These are phyloP conservation scores for Buddleja alternifolia DNA, from an alignment of 257 asterid species.

Conservation along the genomic window DNA sequence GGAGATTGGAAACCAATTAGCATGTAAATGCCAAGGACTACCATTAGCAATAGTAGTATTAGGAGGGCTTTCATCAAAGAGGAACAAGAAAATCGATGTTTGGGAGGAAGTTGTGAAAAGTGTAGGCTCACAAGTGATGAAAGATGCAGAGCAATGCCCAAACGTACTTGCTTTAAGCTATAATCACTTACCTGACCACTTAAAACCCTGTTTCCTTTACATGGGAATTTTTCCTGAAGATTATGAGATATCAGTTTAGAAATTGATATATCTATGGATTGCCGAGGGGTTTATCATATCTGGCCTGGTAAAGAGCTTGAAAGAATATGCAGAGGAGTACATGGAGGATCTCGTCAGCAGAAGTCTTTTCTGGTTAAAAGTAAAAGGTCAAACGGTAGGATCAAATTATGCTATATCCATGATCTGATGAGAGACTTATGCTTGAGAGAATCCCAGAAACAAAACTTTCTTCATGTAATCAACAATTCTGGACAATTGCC, in stretches of 20 bases:
- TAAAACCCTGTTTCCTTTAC: too few species aligned
- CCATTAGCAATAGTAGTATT: conserved; percentile 33
- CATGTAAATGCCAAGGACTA: conserved; percentile 35
- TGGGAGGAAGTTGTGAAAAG: conserved; percentile 27
- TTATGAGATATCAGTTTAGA: conserved; percentile 18
- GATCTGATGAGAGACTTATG: conserved; percentile 36
- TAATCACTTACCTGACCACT: too few species aligned
- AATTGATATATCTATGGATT: conserved; percentile 31
- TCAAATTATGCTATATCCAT: conserved; percentile 36
- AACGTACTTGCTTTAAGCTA: too few species aligned
- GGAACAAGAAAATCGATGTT: background rate
- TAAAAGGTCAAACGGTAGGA: conserved; percentile 28
- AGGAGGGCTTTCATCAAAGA: conserved; percentile 32
- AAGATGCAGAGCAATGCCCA: conserved; percentile 12
- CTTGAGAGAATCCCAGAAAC: conserved; percentile 25
- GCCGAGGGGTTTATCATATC: conserved; percentile 34
- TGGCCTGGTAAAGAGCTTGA: conserved; percentile 13
- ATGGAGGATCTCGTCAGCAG: conserved; percentile 33
- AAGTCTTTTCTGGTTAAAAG: conserved; percentile 30
- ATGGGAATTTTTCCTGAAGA: too few species aligned
- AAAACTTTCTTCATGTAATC: conserved; percentile 21
- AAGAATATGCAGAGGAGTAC: conserved; percentile 29
- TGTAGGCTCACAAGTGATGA: conserved; percentile 22
- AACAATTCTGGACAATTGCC: background rate
- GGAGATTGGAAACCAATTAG: conserved; percentile 29